A percentile compares a stretch with the other conserved stretches of the same genome.
These are phyloP conservation scores for Penicillium capsulatum DNA, from an alignment of 2,329 filamentous ascomycete genomes.

Conservation along the genomic window DNA sequence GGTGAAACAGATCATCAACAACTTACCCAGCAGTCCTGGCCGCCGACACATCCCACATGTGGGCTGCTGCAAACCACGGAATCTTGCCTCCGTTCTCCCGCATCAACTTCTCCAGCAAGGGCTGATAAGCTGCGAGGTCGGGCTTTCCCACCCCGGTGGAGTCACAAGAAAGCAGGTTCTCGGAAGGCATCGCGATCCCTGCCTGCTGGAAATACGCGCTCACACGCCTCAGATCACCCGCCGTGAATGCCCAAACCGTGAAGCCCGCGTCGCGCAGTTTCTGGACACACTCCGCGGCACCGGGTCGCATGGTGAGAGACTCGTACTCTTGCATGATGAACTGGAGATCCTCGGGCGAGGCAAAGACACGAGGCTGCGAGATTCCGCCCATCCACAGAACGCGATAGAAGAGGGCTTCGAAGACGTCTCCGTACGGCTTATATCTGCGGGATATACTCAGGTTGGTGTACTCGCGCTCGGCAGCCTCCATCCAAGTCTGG, in stretches of 20 bases:
- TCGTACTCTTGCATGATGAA: conserved; percentile 36
- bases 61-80: conserved; percentile 31
- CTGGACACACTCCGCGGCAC: conserved; percentile 37
- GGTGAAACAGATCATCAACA: too few species aligned
- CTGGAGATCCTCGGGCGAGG: conserved; percentile 38
- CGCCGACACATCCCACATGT: conserved; percentile 31
- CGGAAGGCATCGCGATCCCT: conserved; percentile 21
- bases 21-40: conserved; percentile 25
- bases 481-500: conserved; percentile 42
- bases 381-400: conserved; percentile 41
- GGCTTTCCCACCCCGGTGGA: conserved; percentile 26
- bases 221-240: conserved; percentile 24
- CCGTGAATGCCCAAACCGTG: conserved; percentile 28
- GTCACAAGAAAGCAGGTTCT: conserved; percentile 28
- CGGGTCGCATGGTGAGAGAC: conserved; percentile 31
- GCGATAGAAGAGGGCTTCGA: conserved; percentile 44
- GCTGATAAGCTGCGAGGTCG: conserved; percentile 22
- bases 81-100: conserved; percentile 16
- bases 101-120: conserved; percentile 20
- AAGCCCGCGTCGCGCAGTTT: conserved; percentile 31
- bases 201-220: conserved; percentile 24
- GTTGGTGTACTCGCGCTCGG: conserved; percentile 46
- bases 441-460: conserved; percentile 42
- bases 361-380: conserved; percentile 35
- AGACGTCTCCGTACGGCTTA: conserved; percentile 36